Conservation (phyloP, 129 eudicot genomes). For the Flaveria sonorensis region DNA sequence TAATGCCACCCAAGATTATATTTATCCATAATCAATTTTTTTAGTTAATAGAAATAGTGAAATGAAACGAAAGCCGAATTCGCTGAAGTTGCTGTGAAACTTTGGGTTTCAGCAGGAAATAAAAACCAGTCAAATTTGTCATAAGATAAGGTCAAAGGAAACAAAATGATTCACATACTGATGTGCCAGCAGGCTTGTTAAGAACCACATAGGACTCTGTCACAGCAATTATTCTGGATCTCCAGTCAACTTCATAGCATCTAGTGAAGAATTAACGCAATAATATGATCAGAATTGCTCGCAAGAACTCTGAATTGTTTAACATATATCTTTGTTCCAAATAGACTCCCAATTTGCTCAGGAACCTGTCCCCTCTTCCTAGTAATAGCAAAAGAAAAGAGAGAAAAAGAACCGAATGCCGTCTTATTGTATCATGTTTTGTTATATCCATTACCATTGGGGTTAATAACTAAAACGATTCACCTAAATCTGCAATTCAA, state of each 20-base stretch:
- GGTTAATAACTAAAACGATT: not conserved
- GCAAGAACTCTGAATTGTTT: slow-evolving; percentile 6
- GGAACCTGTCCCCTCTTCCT: not conserved
- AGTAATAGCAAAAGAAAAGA: too few species aligned
- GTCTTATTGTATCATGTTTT: too few species aligned
- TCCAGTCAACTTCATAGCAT: slow-evolving; percentile 98
- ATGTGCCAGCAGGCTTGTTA: slow-evolving; percentile 96
- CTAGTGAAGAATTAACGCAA: slow-evolving; percentile 35
- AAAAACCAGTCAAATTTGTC: not conserved
- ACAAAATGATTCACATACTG: slow-evolving; percentile 57
- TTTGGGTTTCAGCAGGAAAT: not conserved
- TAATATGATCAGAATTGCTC: slow-evolving; percentile 22
- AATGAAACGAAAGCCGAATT: not conserved
- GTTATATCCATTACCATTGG: not conserved
- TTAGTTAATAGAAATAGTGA: too few species aligned
- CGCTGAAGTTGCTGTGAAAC: not conserved
- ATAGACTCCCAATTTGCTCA: slow-evolving; percentile 10
- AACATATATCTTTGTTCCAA: slow-evolving; percentile 11
- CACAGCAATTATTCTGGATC: slow-evolving; percentile 79
- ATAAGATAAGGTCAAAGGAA: slow-evolving; percentile 19
- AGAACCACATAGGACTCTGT: slow-evolving; percentile 84
- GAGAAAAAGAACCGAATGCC: too few species aligned
- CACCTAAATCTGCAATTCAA: slow-evolving; percentile 12
- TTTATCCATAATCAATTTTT: too few species aligned
- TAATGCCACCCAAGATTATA: too few species aligned